Evolutionary conservation across 2,329 filamentous ascomycete genomes (phyloP).

Genomic region (Fusarium fujikuroi): DNA sequence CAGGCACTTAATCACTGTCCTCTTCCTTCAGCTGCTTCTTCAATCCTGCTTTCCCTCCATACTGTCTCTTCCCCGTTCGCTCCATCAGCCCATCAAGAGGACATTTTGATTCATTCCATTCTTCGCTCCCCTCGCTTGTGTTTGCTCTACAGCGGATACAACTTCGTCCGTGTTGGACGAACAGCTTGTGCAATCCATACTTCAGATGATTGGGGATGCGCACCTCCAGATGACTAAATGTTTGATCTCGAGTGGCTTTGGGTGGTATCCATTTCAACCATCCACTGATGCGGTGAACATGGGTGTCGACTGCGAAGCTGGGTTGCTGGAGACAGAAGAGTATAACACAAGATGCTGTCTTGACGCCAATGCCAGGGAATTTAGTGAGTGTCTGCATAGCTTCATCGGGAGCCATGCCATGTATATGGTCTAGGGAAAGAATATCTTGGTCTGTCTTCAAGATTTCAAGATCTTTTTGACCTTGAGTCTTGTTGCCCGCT

Average conservation of each 20-base stretch:
- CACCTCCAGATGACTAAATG: constrained; percentile 44
- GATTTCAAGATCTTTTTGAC: constrained; percentile 44
- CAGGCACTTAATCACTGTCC: constrained; percentile 22
- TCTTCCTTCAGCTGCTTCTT: constrained; percentile 36
- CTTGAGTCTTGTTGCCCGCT: constrained; percentile 38
- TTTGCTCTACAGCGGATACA: constrained; percentile 43
- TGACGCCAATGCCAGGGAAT: constrained; percentile 44
- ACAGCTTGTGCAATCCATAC: constrained; percentile 44
- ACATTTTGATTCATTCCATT: constrained; percentile 38
- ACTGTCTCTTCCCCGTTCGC: constrained; percentile 39
- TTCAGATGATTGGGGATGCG: constrained; percentile 43
- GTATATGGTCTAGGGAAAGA: constrained; percentile 43
- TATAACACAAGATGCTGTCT: constrained; percentile 45
- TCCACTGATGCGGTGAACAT: constrained; percentile 42
- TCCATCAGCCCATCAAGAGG: constrained; percentile 42
- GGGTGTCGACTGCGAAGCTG: constrained; percentile 45
- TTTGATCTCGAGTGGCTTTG: constrained; percentile 42
- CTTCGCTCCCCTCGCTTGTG: constrained; percentile 44
- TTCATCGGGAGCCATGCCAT: constrained; percentile 44
- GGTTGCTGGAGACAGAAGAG: constrained; percentile 44
- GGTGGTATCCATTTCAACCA: constrained; percentile 45
- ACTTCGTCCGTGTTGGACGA: constrained; percentile 42
- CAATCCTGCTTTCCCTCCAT: constrained; percentile 24
- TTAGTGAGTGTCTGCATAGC: constrained; percentile 44
- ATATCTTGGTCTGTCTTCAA: constrained; percentile 42